A percentile compares a stretch with the other conserved stretches of the same genome.
These are phyloP conservation scores for Ilyonectria sp. DNA, from an alignment of 2,329 filamentous ascomycete genomes.

Conservation along the genomic window DNA sequence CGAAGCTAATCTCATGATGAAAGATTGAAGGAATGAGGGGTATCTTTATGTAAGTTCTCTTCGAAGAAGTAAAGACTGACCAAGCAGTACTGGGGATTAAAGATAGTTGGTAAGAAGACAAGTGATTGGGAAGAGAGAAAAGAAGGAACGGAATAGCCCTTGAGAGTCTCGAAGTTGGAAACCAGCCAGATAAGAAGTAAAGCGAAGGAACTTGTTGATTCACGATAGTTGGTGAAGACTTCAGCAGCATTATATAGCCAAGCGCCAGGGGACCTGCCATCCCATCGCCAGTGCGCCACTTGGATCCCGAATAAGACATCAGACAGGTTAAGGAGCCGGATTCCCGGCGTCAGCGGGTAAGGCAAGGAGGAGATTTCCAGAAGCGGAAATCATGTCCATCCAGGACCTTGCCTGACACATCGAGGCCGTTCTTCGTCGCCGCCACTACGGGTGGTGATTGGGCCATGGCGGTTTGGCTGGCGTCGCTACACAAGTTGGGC, in stretches of 20 bases:
- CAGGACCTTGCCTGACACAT: neutral
- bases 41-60: neutral
- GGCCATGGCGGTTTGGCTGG: neutral
- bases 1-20: constrained; percentile 37
- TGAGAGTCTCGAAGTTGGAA: neutral
- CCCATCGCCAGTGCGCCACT: neutral
- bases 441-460: constrained; percentile 2
- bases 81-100: constrained; percentile 7
- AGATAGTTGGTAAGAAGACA: constrained; percentile 1
- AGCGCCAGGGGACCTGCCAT: neutral
- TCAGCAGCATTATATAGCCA: constrained; percentile 9
- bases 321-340: constrained; percentile 12
- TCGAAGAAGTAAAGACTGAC: neutral
- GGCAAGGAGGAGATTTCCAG: constrained; percentile 10
- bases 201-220: neutral
- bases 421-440: neutral
- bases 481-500: constrained; percentile 4
- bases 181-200: neutral
- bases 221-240: neutral
- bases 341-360: neutral
- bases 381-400: constrained; percentile 7
- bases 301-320: neutral
- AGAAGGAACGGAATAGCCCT: neutral
- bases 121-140: neutral
- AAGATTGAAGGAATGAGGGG: constrained; percentile 13